A percentile compares a stretch with the other conserved stretches of the same genome.
phyloP scores from a whole-genome alignment of 176 grass and related monocot species.

The Thalia dealbata region DNA sequence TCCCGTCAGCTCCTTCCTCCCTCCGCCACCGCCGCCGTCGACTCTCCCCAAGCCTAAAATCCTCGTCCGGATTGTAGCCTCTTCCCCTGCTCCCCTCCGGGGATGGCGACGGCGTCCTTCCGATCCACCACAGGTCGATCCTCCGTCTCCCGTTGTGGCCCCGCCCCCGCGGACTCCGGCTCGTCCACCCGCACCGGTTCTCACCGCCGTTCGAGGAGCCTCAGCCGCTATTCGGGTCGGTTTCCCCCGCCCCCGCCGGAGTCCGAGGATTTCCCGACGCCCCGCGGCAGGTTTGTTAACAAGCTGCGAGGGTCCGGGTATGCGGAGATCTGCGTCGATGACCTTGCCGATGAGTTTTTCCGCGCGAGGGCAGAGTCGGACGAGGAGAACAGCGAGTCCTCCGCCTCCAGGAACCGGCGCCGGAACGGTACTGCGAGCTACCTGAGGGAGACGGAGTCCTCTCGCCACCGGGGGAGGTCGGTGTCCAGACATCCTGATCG shows the following conservation, averaged over 20 bases:
- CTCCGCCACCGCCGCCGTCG: neutral
- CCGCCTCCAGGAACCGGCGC: neutral
- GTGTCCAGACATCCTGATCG: constrained; percentile 51
- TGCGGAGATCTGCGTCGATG: constrained; percentile 78
- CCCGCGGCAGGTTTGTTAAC: constrained; percentile 68
- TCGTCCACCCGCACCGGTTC: constrained; percentile 26
- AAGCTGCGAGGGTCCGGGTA: constrained; percentile 25
- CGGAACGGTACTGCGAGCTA: constrained; percentile 48
- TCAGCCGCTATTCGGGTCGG: constrained; percentile 33
- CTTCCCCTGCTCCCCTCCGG: neutral
- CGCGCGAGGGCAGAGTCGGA: constrained; percentile 84
- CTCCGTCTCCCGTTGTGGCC: constrained; percentile 25
- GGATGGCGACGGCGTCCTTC: constrained; percentile 21
- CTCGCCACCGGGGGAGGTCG: constrained; percentile 53
- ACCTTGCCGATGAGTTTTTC: constrained; percentile 93
- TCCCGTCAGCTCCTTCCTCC: neutral
- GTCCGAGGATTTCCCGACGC: constrained; percentile 39
- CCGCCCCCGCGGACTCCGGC: constrained; percentile 12
- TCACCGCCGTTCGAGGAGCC: constrained; percentile 54
- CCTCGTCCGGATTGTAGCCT: too few relatives aligned
- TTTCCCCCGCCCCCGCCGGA: constrained; percentile 46
- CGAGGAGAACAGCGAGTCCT: constrained; percentile 41
- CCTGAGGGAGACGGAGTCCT: constrained; percentile 59
- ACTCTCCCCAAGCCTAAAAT: neutral
- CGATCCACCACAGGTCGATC: constrained; percentile 14